A percentile compares a stretch with the other conserved stretches of the same genome.
phyloP scores from a whole-genome alignment of 306 rosid genomes.

The Urtica urens region DNA sequence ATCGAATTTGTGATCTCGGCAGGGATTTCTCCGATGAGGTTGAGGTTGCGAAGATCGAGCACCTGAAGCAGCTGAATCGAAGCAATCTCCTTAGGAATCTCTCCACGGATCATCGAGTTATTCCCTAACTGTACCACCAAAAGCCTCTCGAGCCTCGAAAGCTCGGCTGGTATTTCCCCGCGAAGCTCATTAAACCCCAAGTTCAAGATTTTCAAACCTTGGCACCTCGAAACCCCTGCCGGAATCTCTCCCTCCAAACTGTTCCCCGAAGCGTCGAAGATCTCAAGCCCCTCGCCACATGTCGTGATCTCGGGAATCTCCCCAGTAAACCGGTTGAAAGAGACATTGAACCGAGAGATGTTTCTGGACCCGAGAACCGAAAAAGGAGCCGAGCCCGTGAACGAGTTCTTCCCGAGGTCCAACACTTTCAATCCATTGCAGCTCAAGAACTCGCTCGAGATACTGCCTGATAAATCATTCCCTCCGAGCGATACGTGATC shows the following conservation, averaged over 20 bases:
- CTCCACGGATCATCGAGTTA: slow-evolving; percentile 62
- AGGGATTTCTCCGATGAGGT: slow-evolving; percentile 72
- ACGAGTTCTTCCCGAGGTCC: slow-evolving; percentile 71
- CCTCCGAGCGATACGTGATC: slow-evolving; percentile 57
- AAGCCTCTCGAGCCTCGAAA: slow-evolving; percentile 39
- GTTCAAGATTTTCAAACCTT: slow-evolving; percentile 53
- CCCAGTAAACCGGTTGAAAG: slow-evolving; percentile 56
- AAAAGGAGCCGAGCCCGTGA: slow-evolving; percentile 60
- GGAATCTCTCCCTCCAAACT: slow-evolving; percentile 73
- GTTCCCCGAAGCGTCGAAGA: slow-evolving; percentile 74
- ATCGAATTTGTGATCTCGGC: slow-evolving; percentile 54
- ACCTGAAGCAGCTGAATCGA: slow-evolving; percentile 70
- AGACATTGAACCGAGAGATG: slow-evolving; percentile 59
- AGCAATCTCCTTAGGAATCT: slow-evolving; percentile 51
- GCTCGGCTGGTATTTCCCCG: slow-evolving; percentile 58
- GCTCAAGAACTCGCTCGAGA: slow-evolving; percentile 29
- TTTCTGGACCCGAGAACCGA: slow-evolving; percentile 47
- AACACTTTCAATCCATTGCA: slow-evolving; percentile 58
- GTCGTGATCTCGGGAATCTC: slow-evolving; percentile 41
- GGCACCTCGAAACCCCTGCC: slow-evolving; percentile 60
- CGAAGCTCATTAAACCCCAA: slow-evolving; percentile 55
- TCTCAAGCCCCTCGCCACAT: slow-evolving; percentile 60
- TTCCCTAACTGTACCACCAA: slow-evolving; percentile 63
- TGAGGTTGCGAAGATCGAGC: slow-evolving; percentile 70
- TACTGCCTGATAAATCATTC: slow-evolving; percentile 68